Evolutionary conservation across 495 filamentous ascomycete species (phyloP).

Genomic region (Mytilinidion resinicola): DNA sequence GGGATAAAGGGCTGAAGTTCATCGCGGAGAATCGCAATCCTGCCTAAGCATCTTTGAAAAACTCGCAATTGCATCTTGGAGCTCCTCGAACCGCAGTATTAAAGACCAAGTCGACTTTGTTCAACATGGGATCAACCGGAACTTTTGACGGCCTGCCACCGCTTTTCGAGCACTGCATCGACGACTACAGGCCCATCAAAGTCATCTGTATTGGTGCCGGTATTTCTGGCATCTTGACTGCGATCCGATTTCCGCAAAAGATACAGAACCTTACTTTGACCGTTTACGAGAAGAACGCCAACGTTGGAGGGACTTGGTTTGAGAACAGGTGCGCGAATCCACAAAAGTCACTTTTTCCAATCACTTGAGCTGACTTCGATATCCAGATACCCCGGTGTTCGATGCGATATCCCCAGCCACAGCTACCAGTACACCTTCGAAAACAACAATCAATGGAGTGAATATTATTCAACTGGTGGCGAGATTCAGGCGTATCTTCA

Average conservation of each 20-base stretch:
- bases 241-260: constrained; percentile 37
- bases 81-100: too few relatives aligned
- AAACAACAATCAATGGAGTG: constrained; percentile 32
- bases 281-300: constrained; percentile 10
- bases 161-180: background rate
- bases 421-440: constrained; percentile 33
- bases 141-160: background rate
- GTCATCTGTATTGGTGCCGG: constrained; percentile 47
- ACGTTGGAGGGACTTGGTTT: constrained; percentile 1
- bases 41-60: too few relatives aligned
- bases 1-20: too few relatives aligned
- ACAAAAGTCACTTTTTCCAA: background rate
- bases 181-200: constrained; percentile 35
- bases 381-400: constrained; percentile 2
- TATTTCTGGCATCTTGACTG: constrained; percentile 44
- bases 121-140: too few relatives aligned
- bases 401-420: constrained; percentile 16
- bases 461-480: constrained; percentile 23
- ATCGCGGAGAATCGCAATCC: too few relatives aligned
- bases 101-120: too few relatives aligned
- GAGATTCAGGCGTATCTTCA: constrained; percentile 33
- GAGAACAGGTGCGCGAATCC: constrained; percentile 1
- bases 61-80: too few relatives aligned
- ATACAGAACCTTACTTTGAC: constrained; percentile 41
- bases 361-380: background rate